phyloP scores from a whole-genome alignment of 2,329 filamentous ascomycete species.

The Alternaria dauci region DNA sequence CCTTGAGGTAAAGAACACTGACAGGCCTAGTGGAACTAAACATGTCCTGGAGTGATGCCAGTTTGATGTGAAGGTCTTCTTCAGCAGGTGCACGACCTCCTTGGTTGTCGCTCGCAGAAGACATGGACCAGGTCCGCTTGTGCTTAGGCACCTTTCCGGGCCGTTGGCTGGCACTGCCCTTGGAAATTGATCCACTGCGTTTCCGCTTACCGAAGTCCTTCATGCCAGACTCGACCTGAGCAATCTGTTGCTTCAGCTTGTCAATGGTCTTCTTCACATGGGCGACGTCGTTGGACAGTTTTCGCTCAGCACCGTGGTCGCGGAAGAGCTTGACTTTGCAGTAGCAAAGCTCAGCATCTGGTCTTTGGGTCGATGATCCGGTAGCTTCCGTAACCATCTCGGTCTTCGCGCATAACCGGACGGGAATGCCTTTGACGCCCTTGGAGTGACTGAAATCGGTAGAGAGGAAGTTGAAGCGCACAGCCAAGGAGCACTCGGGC shows the following conservation, averaged over 20 bases:
- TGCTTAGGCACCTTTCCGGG: slow-evolving; percentile 89
- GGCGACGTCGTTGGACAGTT: slow-evolving; percentile 90
- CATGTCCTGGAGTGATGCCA: slow-evolving; percentile 84
- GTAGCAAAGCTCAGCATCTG: slow-evolving; percentile 77
- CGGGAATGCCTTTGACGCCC: slow-evolving; percentile 96
- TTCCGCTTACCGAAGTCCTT: slow-evolving; percentile 69
- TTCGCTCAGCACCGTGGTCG: slow-evolving; percentile 93
- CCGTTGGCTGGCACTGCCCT: slow-evolving; percentile 60
- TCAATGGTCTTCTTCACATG: slow-evolving; percentile 98
- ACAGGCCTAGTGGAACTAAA: slow-evolving; percentile 83
- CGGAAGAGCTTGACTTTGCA: slow-evolving; percentile 98
- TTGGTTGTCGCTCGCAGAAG: slow-evolving; percentile 66
- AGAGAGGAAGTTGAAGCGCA: slow-evolving; percentile 97
- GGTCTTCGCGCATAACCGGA: slow-evolving; percentile 91
- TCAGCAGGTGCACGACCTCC: slow-evolving; percentile 57
- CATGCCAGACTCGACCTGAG: slow-evolving; percentile 72
- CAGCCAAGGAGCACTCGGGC: slow-evolving; percentile 83
- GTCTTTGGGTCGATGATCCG: slow-evolving; percentile 54
- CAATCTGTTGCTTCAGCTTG: slow-evolving; percentile 92
- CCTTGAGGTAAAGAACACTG: slow-evolving; percentile 79
- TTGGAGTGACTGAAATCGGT: slow-evolving; percentile 99
- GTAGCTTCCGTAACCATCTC: slow-evolving; percentile 67
- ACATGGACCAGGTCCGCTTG: slow-evolving; percentile 95
- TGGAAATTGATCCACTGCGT: slow-evolving; percentile 62
- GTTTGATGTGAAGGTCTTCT: slow-evolving; percentile 80